Evolutionary conservation across 371 early-diverging fungal species (phyloP).

Genomic region (Zopfochytrium polystomum): DNA sequence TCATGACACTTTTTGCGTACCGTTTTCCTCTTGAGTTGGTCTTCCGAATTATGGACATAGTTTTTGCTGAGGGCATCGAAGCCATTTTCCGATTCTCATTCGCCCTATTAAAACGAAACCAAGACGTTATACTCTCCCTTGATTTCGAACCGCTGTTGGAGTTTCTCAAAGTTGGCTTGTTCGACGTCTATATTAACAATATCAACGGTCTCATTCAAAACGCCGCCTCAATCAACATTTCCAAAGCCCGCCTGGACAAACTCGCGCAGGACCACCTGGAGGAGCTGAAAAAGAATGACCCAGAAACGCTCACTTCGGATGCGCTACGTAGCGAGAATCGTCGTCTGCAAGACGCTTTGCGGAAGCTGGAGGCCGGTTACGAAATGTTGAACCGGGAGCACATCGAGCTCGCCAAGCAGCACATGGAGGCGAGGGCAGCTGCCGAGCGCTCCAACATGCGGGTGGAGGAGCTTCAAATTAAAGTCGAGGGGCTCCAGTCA

Average conservation of each 20-base stretch:
- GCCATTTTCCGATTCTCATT: slow-evolving; percentile 75
- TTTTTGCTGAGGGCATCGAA: slow-evolving; percentile 88
- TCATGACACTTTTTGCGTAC: slow-evolving; percentile 93
- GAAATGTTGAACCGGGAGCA: slow-evolving; percentile 69
- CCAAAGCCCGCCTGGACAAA: slow-evolving; percentile 61
- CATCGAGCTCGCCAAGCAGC: slow-evolving; percentile 60
- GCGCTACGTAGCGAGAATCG: slow-evolving; percentile 66
- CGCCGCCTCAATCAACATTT: slow-evolving; percentile 69
- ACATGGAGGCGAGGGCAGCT: slow-evolving; percentile 45
- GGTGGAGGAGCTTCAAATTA: slow-evolving; percentile 23
- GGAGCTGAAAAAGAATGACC: slow-evolving; percentile 61
- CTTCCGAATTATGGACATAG: slow-evolving; percentile 83
- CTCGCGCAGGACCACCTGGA: slow-evolving; percentile 70
- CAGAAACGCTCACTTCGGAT: slow-evolving; percentile 66
- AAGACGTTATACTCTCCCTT: slow-evolving; percentile 68
- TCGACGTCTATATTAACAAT: slow-evolving; percentile 59
- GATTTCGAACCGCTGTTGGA: slow-evolving; percentile 79
- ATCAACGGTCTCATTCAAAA: slow-evolving; percentile 69
- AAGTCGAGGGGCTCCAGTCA: slow-evolving; percentile 41
- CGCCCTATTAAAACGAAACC: slow-evolving; percentile 78
- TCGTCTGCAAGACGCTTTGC: slow-evolving; percentile 59
- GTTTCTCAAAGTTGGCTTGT: slow-evolving; percentile 76
- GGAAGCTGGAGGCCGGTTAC: slow-evolving; percentile 57
- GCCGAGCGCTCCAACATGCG: slow-evolving; percentile 43
- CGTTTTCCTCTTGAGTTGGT: slow-evolving; percentile 86